Evolutionary conservation across 1,139 yeast genomes (phyloP), one percentile per base, ranked within the genome.

Genomic region (Kurtzmaniella quercitrusa): DNA sequence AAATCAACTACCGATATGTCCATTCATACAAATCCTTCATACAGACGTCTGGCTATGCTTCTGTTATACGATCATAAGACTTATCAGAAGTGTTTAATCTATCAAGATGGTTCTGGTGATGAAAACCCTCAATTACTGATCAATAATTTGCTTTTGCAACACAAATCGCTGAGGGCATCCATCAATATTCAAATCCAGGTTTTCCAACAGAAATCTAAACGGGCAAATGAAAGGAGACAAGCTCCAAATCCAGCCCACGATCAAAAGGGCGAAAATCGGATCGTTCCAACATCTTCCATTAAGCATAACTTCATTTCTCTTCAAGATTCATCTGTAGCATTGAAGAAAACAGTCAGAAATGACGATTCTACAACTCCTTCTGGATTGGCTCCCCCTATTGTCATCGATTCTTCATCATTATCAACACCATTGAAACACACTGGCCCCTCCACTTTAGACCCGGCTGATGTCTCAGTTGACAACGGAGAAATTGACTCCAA

Each of bases 11-110:
- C 75, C 1, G 75, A 70, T 47, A 55, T 62, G 47, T 69, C 75
- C 4, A 56, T 78, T 47, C 72, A 65, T 43, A 68, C 73, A 3
- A 77, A 77, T 50, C 79, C 83, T 2, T 68, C 79, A 10, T 71
- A 67, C 50, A 66, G 83, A 54, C 65, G 83, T 44, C 75, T 80
- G 34, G 81, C 80, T 3, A 75, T 79, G 70, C 63, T 79, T 42
- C 75, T 80, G 5, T 62, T 79, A 47, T 73, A 77, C 50, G 82
- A 77, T 48, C 62, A 59, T 48, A 60, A 62, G 46, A 56, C 60
- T 33, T 65, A 65, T 54, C 64, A 66, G 54, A 62, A 69, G 56
- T 60, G 70, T 48, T 52, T 70, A n/a, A 62, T 69, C 2, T 57
- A 58, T 46, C 70, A 67, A 44, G 60, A 50, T 10, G 40, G 51